Evolutionary conservation across 148 eudicot species (phyloP).

Genomic region (Rhododendron molle): DNA sequence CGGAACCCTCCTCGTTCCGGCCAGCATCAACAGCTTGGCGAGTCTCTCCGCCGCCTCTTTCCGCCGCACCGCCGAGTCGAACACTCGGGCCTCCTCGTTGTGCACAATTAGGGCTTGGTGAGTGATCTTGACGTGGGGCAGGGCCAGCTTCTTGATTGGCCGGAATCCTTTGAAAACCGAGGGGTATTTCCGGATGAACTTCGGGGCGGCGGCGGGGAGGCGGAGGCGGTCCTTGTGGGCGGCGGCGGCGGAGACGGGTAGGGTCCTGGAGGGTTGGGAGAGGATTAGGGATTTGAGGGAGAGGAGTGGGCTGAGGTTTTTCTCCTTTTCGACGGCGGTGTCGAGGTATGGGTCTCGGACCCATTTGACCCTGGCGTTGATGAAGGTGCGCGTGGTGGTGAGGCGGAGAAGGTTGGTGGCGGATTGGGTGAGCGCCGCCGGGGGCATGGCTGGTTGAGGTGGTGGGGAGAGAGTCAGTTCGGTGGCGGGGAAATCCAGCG

Average conservation of each 20-base stretch:
- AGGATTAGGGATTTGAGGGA: constrained; percentile 51
- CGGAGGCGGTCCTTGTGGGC: constrained; percentile 34
- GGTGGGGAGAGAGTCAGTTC: not conserved
- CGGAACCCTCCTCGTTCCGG: constrained; percentile 39
- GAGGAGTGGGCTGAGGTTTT: constrained; percentile 51
- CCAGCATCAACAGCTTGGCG: constrained; percentile 51
- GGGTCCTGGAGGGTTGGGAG: constrained; percentile 51
- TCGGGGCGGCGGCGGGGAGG: constrained; percentile 43
- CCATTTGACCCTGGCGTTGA: constrained; percentile 62
- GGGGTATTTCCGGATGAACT: constrained; percentile 56
- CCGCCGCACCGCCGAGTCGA: constrained; percentile 24
- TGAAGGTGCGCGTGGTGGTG: constrained; percentile 35
- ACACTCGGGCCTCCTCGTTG: constrained; percentile 37
- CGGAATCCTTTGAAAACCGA: constrained; percentile 45
- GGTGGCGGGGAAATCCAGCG: not conserved
- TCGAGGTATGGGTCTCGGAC: constrained; percentile 65
- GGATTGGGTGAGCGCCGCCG: not conserved
- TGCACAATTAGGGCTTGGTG: constrained; percentile 45
- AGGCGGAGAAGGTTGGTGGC: constrained; percentile 13
- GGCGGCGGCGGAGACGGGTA: constrained; percentile 44
- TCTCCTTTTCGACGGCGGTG: constrained; percentile 47
- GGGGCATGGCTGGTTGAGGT: not conserved
- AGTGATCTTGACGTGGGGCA: constrained; percentile 46
- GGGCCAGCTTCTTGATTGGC: constrained; percentile 30
- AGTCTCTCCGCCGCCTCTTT: constrained; percentile 46